These are phyloP conservation scores for Rhodosporidiobolus odoratus DNA, from an alignment of 768 basidiomycete genomes.

Conservation along the genomic window DNA sequence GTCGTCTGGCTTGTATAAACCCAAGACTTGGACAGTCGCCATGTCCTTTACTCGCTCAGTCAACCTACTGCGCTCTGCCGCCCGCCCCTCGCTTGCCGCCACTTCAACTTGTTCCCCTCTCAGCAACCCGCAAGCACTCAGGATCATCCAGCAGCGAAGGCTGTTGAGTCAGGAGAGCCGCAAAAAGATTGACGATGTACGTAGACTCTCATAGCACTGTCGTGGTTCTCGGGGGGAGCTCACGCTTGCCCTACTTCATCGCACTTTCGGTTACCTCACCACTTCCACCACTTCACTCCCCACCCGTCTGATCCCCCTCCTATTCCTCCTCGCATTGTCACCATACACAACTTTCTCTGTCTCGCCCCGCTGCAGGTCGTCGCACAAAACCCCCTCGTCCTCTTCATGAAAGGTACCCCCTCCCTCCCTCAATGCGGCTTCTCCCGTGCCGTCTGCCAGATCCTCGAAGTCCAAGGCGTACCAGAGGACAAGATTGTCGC, in stretches of 20 bases:
- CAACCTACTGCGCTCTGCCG: neutral
- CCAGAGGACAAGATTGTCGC: constrained; percentile 74
- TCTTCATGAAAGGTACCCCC: constrained; percentile 98
- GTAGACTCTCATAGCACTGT: neutral
- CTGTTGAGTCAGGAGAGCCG: constrained; percentile 10
- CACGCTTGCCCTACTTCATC: neutral
- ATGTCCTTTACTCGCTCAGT: constrained; percentile 2
- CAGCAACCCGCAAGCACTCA: constrained; percentile 7
- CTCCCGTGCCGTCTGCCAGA: constrained; percentile 86
- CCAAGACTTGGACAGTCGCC: too few species aligned
- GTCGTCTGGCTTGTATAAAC: neutral
- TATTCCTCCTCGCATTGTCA: neutral
- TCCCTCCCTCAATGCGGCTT: constrained; percentile 85
- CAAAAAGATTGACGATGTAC: constrained; percentile 32
- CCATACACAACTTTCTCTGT: neutral
- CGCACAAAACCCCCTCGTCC: constrained; percentile 68
- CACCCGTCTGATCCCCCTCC: neutral
- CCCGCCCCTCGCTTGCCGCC: constrained; percentile 1
- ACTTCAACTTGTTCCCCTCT: constrained; percentile 4
- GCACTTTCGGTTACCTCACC: neutral
- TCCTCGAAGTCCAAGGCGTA: constrained; percentile 69
- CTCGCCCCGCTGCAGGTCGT: constrained; percentile 55
- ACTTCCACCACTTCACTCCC: neutral
- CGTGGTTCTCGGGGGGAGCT: too few species aligned
- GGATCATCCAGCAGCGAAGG: constrained; percentile 17